Evolutionary conservation across 441 rosid species (phyloP).

Genomic region (Kokia cookei): DNA sequence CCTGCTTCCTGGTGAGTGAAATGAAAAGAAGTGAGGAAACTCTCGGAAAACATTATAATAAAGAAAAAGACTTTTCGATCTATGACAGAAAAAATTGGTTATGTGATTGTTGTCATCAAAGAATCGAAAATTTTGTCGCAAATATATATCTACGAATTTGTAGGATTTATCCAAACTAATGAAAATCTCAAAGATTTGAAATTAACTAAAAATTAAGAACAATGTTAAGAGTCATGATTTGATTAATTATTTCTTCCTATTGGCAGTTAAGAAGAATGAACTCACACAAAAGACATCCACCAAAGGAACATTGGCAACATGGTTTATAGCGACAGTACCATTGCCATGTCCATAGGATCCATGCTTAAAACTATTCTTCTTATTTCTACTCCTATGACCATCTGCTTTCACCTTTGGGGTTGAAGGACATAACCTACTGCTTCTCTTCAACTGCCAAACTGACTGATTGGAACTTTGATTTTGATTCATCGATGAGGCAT

Average conservation of each 20-base stretch:
- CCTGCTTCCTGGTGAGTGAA: too few relatives aligned
- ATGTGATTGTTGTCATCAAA: too few relatives aligned
- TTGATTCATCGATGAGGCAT: conserved; percentile 14
- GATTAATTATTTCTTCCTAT: conserved; percentile 20
- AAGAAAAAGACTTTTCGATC: too few relatives aligned
- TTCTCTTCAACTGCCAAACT: conserved; percentile 69
- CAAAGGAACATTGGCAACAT: conserved; percentile 60
- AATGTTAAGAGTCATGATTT: neutral
- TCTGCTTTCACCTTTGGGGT: neutral
- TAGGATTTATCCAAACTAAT: too few relatives aligned
- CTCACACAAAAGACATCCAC: conserved; percentile 70
- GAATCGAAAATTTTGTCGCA: too few relatives aligned
- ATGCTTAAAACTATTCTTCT: conserved; percentile 29
- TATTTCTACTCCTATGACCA: conserved; percentile 6
- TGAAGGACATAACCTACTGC: conserved; percentile 48
- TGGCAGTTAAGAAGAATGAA: conserved; percentile 55
- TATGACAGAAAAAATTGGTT: too few relatives aligned
- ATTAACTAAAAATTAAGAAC: neutral
- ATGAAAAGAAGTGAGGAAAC: too few relatives aligned
- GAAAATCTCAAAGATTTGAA: neutral
- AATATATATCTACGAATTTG: too few relatives aligned
- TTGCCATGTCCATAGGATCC: conserved; percentile 14
- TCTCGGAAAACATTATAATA: too few relatives aligned
- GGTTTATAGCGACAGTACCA: conserved; percentile 16
- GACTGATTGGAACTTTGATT: conserved; percentile 47